Base-by-base conservation (phyloP, 192 early-diverging fungal genomes). In the Mortierella hygrophila region DNA sequence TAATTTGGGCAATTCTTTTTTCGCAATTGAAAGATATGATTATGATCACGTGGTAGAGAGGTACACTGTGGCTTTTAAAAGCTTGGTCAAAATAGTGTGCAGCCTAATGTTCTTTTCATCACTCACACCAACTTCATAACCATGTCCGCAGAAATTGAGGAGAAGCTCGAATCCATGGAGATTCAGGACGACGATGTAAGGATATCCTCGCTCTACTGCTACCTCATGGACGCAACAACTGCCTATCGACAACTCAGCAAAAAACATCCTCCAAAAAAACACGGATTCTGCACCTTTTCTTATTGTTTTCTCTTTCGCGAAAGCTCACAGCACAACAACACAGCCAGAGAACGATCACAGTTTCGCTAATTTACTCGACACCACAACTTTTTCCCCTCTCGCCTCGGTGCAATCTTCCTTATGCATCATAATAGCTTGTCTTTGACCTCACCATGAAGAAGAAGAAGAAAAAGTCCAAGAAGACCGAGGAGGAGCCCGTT, bases 361-460 rank as follows among this genome's bases (percentile, higher is more conserved):
- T 13, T n/a, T 70, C 69, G 21, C 41, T 42, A 49, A 35, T 54
- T 38, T 75, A 26, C 23, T 40, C 18, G 26, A 26, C 46, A 76
- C 63, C 6, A 38, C 55, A 18, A 20, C 21, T 4, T 44, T 65
- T 21, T 20, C 16, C 1, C 11, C 46, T 37, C 21, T 37, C 26
- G 1, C 26, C 21, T 23, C 18, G 55, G 4, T 63, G n/a, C 46
- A 26, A 32, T 73, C 23, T 11, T 26, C 29, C 16, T 21, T 80
- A 47, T 86, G 26, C n/a, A 26, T 81, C 82, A 6, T 68, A 77
- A 60, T 87, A 87, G 76, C 87, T 86, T 55, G 87, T 85, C 70
- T 91, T 93, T 82, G 82, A 89, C 42, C 87, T 89, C 38, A 80
- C 88, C 72, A 94, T 92, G 84, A 93, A 94, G 88, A 93, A 93